These are phyloP conservation scores for Delonix regia DNA, from an alignment of 306 rosid genomes.

Conservation along the genomic window DNA sequence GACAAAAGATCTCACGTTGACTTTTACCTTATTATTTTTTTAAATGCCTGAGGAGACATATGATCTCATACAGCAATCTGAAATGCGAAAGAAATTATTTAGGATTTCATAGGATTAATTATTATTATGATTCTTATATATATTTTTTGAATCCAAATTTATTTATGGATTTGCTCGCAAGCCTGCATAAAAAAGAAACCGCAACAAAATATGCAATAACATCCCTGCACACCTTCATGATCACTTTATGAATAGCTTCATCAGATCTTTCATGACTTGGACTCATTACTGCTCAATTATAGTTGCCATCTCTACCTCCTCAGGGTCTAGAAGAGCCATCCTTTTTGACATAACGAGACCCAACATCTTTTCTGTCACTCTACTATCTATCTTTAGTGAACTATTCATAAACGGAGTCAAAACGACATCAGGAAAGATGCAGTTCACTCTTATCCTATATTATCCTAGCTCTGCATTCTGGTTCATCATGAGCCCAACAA, in stretches of 20 bases:
- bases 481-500: slow-evolving; percentile 68
- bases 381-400: slow-evolving; percentile 35
- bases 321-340: slow-evolving; percentile 10
- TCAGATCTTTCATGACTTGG: slow-evolving; percentile 20
- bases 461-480: slow-evolving; percentile 63
- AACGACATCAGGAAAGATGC: slow-evolving; percentile 55
- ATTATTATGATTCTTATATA: too few species aligned
- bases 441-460: slow-evolving; percentile 69
- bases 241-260: background rate
- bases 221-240: too few species aligned
- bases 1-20: too few species aligned
- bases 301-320: slow-evolving; percentile 48
- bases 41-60: too few species aligned
- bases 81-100: too few species aligned
- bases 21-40: too few species aligned
- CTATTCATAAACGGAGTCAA: slow-evolving; percentile 55
- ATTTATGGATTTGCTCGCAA: too few species aligned
- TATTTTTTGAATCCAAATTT: too few species aligned
- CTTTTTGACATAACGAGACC: slow-evolving; percentile 16
- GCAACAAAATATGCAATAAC: too few species aligned
- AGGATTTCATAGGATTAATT: too few species aligned
- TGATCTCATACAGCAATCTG: too few species aligned
- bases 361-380: background rate
- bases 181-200: too few species aligned
- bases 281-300: slow-evolving; percentile 42